phyloP scores from a whole-genome alignment of 306 rosid genomes.

The Castanea crenata region DNA sequence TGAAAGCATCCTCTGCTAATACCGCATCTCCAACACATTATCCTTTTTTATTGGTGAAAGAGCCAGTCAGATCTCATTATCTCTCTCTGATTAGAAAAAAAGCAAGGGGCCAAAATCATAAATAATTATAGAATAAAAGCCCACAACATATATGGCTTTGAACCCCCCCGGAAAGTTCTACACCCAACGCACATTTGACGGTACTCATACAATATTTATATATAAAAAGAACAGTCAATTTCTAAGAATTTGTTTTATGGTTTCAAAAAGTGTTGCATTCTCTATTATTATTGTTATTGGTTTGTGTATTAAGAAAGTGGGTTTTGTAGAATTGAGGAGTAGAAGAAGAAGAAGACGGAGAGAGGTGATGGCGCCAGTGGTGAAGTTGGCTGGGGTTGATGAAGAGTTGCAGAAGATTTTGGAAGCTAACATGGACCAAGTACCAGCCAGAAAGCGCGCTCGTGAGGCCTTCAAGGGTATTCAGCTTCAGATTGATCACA shows the following conservation, averaged over 20 bases:
- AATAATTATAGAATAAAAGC: background rate
- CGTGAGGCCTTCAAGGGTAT: constrained; percentile 73
- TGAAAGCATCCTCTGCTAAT: too few relatives aligned
- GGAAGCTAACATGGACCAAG: constrained; percentile 69
- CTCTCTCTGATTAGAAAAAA: background rate
- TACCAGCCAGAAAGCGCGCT: constrained; percentile 67
- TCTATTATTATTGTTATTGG: background rate
- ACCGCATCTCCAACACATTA: background rate
- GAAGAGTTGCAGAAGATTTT: constrained; percentile 57
- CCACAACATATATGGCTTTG: constrained; percentile 20
- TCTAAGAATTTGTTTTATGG: background rate
- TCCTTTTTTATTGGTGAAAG: too few relatives aligned
- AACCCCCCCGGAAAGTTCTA: constrained; percentile 27
- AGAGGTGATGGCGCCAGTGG: constrained; percentile 36
- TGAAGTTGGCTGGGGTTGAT: constrained; percentile 50
- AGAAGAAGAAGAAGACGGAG: constrained; percentile 17
- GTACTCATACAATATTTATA: background rate
- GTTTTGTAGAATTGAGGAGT: constrained; percentile 26
- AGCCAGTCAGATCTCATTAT: background rate
- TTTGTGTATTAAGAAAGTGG: background rate
- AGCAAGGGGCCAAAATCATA: background rate
- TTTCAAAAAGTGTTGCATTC: background rate
- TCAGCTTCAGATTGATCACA: constrained; percentile 83
- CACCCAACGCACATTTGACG: constrained; percentile 5
- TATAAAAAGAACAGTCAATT: background rate